These are phyloP conservation scores for Microbotryomycetes sp. DNA, from an alignment of 1,284 basidiomycete species.

Conservation along the genomic window DNA sequence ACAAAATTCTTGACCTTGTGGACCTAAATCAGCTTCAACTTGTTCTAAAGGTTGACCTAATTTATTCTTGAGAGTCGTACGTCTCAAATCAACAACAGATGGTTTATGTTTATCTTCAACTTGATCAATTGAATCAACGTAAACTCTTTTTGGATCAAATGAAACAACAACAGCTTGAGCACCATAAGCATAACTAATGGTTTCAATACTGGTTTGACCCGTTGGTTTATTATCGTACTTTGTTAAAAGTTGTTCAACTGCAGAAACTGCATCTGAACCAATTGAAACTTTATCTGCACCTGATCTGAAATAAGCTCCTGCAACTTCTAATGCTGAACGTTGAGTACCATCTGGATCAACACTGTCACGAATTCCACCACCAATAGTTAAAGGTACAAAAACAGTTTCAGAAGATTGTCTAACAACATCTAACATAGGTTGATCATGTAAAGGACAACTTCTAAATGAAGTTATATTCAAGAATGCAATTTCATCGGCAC, in stretches of 20 bases:
- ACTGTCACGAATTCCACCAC: constrained; percentile 95
- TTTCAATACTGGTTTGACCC: constrained; percentile 73
- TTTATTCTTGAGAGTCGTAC: constrained; percentile 41
- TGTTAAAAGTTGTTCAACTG: constrained; percentile 71
- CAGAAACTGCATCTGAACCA: constrained; percentile 88
- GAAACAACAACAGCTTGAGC: constrained; percentile 96
- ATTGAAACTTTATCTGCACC: constrained; percentile 98
- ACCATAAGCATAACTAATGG: constrained; percentile 86
- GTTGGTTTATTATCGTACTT: constrained; percentile 28
- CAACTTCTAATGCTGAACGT: constrained; percentile 84
- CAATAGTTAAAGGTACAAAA: constrained; percentile 97
- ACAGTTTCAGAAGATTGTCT: constrained; percentile 80
- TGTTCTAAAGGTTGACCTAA: constrained; percentile 15
- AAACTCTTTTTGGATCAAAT: constrained; percentile 86
- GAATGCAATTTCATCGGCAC: constrained; percentile 94
- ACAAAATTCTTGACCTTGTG: constrained; percentile 67
- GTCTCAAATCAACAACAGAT: constrained; percentile 61
- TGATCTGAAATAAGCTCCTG: constrained; percentile 90
- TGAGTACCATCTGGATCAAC: constrained; percentile 90
- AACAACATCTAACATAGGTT: constrained; percentile 96
- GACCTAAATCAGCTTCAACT: constrained; percentile 37
- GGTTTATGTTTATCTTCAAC: constrained; percentile 55
- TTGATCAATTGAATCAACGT: constrained; percentile 58
- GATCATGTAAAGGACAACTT: constrained; percentile 86
- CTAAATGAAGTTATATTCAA: constrained; percentile 99